A percentile compares a stretch with the other conserved stretches of the same genome.
Evolutionary conservation across 176 grass and related monocot species (phyloP).

Genomic region (Lolium rigidum): DNA sequence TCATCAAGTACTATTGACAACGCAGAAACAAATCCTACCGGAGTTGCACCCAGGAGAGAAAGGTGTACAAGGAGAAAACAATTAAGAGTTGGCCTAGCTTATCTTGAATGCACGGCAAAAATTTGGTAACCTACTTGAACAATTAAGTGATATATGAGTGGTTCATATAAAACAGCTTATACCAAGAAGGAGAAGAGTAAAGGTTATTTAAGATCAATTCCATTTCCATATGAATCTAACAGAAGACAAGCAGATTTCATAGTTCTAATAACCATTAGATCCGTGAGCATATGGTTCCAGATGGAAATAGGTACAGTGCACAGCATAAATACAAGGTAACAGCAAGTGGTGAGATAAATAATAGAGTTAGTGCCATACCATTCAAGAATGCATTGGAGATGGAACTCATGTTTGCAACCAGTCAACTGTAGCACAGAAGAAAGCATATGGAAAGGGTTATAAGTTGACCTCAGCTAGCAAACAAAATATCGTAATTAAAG

Average conservation of each 20-base stretch:
- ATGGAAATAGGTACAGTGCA: not conserved
- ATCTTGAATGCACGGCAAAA: not conserved
- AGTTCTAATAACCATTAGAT: conserved; percentile 29
- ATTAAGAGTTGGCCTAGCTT: not conserved
- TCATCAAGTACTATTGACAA: not conserved
- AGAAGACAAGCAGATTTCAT: conserved; percentile 21
- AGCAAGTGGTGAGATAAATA: not conserved
- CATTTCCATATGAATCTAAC: conserved; percentile 5
- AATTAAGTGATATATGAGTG: not conserved
- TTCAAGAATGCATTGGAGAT: conserved; percentile 99
- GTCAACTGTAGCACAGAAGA: conserved; percentile 74
- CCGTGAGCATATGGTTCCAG: conserved; percentile 29
- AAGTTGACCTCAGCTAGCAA: not conserved
- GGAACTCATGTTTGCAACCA: conserved; percentile 93
- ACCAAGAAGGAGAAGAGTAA: not conserved
- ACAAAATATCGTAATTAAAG: conserved; percentile 25
- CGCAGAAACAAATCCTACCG: not conserved
- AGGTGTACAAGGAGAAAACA: not conserved
- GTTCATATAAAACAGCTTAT: not conserved
- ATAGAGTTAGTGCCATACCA: conserved; percentile 62
- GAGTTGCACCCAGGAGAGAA: not conserved
- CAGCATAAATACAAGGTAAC: conserved; percentile 15
- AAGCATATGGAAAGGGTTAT: conserved; percentile 43
- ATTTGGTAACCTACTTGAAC: not conserved
- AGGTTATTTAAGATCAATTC: not conserved